These are phyloP conservation scores for Cyclocybe cylindracea DNA, from an alignment of 768 basidiomycete species.

Conservation along the genomic window DNA sequence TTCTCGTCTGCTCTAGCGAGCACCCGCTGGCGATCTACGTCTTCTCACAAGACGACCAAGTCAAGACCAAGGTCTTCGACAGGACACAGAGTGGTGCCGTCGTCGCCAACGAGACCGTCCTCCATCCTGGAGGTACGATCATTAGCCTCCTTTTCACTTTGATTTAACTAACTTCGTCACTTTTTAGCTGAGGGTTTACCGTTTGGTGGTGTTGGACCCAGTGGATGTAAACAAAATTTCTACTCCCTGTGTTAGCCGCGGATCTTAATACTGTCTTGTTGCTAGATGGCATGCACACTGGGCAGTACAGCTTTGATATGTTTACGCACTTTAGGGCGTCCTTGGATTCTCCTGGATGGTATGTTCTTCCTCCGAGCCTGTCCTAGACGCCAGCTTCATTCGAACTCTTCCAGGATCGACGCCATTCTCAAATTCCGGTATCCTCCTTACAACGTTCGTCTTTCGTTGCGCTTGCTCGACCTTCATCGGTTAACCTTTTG, in stretches of 20 bases:
- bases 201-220: conserved; percentile 73
- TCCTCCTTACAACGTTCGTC: conserved; percentile 57
- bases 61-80: conserved; percentile 68
- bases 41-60: conserved; percentile 59
- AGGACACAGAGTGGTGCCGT: conserved; percentile 74
- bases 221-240: conserved; percentile 57
- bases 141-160: not conserved
- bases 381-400: not conserved
- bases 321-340: conserved; percentile 77
- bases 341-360: conserved; percentile 62
- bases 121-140: conserved; percentile 58
- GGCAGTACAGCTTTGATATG: conserved; percentile 73
- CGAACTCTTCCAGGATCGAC: conserved; percentile 44
- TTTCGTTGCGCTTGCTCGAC: not conserved
- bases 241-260: not conserved
- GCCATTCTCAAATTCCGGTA: conserved; percentile 50
- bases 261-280: not conserved
- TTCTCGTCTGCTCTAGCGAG: conserved; percentile 41
- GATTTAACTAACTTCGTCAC: not conserved
- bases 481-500: not conserved
- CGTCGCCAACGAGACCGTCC: conserved; percentile 66
- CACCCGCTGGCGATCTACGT: conserved; percentile 79
- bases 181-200: conserved; percentile 59
- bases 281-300: conserved; percentile 62
- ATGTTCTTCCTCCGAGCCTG: conserved; percentile 7